Evolutionary conservation across 176 grass and related monocot genomes (phyloP).

Genomic region (Aegilops tauschii): DNA sequence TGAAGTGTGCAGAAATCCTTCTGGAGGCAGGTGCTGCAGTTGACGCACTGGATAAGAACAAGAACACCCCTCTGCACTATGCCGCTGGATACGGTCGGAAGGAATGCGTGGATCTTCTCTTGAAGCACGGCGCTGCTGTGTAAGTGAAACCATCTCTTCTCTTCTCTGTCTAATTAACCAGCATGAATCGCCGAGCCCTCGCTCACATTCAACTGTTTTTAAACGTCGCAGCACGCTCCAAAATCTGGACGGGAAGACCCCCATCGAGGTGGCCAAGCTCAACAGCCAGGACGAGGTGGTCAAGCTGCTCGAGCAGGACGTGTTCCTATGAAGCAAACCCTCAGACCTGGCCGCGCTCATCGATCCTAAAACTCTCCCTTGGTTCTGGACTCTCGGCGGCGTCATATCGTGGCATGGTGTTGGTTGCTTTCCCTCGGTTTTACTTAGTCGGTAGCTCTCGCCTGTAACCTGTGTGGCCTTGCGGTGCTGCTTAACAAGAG

Average conservation of each 20-base stretch:
- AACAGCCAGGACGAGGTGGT: slow-evolving; percentile 82
- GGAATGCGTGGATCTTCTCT: slow-evolving; percentile 72
- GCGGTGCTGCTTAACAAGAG: background rate
- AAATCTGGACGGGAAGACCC: slow-evolving; percentile 85
- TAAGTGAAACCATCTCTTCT: slow-evolving; percentile 39
- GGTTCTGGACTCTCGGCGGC: background rate
- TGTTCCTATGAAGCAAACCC: slow-evolving; percentile 54
- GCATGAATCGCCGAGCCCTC: background rate
- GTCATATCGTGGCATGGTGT: background rate
- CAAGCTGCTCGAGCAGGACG: slow-evolving; percentile 89
- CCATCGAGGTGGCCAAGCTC: slow-evolving; percentile 79
- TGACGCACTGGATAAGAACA: slow-evolving; percentile 84
- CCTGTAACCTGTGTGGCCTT: slow-evolving; percentile 24
- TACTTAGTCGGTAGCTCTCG: slow-evolving; percentile 7
- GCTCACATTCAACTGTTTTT: background rate
- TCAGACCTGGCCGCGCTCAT: background rate
- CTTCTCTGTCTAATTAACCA: background rate
- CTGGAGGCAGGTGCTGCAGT: slow-evolving; percentile 65
- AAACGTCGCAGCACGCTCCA: slow-evolving; percentile 58
- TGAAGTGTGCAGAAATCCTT: slow-evolving; percentile 66
- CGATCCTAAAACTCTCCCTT: background rate
- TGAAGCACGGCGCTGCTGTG: slow-evolving; percentile 86
- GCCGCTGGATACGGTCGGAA: slow-evolving; percentile 87
- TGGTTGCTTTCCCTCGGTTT: background rate
- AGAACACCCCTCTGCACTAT: slow-evolving; percentile 85